Percentiles rank a stretch among this genome's conserved stretches.
phyloP scores from a whole-genome alignment of 345 rosid genomes.

The Hevea brasiliensis region DNA sequence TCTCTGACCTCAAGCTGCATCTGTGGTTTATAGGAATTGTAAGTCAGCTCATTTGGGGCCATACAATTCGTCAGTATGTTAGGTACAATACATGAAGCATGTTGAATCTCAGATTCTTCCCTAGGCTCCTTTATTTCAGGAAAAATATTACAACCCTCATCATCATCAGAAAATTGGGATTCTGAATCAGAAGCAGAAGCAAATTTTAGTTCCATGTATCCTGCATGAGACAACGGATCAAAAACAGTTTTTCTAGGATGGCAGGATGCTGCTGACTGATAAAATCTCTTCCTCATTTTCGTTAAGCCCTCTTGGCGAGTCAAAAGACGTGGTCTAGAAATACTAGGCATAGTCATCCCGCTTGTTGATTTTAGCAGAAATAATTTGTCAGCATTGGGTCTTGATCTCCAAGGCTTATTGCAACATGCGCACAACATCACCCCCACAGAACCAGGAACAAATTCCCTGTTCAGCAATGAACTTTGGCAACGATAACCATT shows the following conservation, averaged over 20 bases:
- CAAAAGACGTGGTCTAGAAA: conserved; percentile 27
- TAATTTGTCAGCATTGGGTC: conserved; percentile 35
- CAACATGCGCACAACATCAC: conserved; percentile 25
- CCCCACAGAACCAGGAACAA: conserved; percentile 16
- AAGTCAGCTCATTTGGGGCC: neutral
- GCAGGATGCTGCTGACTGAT: conserved; percentile 21
- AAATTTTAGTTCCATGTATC: conserved; percentile 24
- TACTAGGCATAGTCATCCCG: conserved; percentile 13
- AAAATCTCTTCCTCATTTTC: conserved; percentile 39
- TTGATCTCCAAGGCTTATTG: conserved; percentile 21
- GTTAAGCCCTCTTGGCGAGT: conserved; percentile 34
- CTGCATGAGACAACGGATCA: conserved; percentile 19
- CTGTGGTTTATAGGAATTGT: neutral
- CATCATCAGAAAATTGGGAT: conserved; percentile 29
- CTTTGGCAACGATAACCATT: conserved; percentile 20
- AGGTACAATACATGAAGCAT: conserved; percentile 23
- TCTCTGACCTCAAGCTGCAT: conserved; percentile 11
- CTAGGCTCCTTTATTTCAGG: conserved; percentile 23
- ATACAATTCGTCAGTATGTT: conserved; percentile 12
- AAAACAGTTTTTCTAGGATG: conserved; percentile 30
- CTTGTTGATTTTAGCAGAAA: conserved; percentile 31
- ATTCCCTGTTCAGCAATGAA: conserved; percentile 4
- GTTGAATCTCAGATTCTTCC: conserved; percentile 29
- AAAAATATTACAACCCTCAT: conserved; percentile 29
- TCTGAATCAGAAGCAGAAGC: conserved; percentile 28